Conservation (phyloP, 805 yeast species). For the Sungouiozyma ichnusensis region DNA sequence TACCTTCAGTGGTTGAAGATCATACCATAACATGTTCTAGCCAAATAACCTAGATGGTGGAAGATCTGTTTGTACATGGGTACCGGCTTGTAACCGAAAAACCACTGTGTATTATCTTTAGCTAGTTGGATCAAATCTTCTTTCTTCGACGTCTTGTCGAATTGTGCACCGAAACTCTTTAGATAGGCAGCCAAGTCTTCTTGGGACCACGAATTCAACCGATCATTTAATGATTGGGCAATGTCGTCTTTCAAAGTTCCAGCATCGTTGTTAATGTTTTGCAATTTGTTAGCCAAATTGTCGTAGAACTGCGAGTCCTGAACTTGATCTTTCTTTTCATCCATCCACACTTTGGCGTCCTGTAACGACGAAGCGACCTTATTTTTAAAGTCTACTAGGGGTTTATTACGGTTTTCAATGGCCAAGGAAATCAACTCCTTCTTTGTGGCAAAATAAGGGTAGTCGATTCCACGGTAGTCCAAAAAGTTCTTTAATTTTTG, state of each 20-base stretch:
- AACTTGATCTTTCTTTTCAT: constrained; percentile 6
- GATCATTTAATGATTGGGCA: constrained; percentile 13
- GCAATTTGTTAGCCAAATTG: constrained; percentile 4
- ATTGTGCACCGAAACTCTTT: constrained; percentile 33
- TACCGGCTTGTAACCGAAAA: constrained; percentile 15
- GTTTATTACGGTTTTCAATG: constrained; percentile 20
- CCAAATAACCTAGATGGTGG: constrained; percentile 3
- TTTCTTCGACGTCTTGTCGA: constrained; percentile 13
- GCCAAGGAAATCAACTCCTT: constrained; percentile 33
- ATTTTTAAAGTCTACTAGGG: constrained; percentile 14
- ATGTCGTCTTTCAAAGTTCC: constrained; percentile 9
- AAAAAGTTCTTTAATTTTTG: constrained; percentile 35
- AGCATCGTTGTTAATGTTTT: constrained; percentile 6
- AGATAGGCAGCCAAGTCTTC: constrained; percentile 35
- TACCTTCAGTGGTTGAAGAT: constrained; percentile 1
- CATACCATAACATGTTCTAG: not conserved
- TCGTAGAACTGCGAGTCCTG: constrained; percentile 7
- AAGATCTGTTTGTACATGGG: constrained; percentile 21
- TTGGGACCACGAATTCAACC: constrained; percentile 34
- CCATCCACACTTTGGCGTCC: constrained; percentile 29
- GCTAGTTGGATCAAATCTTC: constrained; percentile 32
- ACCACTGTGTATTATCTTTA: constrained; percentile 34
- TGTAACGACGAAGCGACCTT: not conserved
- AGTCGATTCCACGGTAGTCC: constrained; percentile 32
- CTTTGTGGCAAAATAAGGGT: constrained; percentile 33